A percentile compares a stretch with the other conserved stretches of the same genome.
Conservation (phyloP, 108 stramenopile genomes). For the Fragilaria radians region DNA sequence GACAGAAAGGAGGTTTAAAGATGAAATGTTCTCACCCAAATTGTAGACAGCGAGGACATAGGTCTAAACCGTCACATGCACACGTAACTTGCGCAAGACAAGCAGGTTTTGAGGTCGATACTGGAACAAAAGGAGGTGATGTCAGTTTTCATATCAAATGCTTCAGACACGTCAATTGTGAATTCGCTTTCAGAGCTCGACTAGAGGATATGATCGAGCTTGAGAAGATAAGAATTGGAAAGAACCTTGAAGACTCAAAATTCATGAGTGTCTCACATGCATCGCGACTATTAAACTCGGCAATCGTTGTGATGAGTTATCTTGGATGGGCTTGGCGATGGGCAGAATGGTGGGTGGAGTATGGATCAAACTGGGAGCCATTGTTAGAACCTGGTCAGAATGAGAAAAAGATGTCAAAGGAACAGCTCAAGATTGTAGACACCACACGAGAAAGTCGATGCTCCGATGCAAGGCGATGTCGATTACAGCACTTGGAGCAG, state of each 20-base stretch:
- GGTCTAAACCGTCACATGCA: constrained; percentile 21
- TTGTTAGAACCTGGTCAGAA: constrained; percentile 58
- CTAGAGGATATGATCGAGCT: constrained; percentile 75
- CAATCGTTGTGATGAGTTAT: constrained; percentile 49
- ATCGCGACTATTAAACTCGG: constrained; percentile 44
- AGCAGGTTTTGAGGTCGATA: constrained; percentile 66
- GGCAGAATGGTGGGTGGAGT: constrained; percentile 84
- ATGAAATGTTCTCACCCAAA: constrained; percentile 34
- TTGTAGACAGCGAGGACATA: constrained; percentile 32
- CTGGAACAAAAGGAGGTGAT: constrained; percentile 11
- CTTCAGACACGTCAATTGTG: constrained; percentile 52
- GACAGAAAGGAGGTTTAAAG: constrained; percentile 53
- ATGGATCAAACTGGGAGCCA: constrained; percentile 74
- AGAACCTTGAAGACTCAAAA: constrained; percentile 30
- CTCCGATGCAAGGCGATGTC: constrained; percentile 64
- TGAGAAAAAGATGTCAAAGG: constrained; percentile 66
- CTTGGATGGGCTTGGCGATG: constrained; percentile 90
- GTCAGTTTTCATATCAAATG: constrained; percentile 35
- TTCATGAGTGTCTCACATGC: constrained; percentile 59
- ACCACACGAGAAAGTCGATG: constrained; percentile 61
- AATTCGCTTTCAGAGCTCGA: constrained; percentile 62
- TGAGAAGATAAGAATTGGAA: constrained; percentile 34
- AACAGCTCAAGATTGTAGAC: constrained; percentile 63
- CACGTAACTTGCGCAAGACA: constrained; percentile 80
- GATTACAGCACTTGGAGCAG: constrained; percentile 83